Evolutionary conservation across 225 moss, liverwort and hornwort species (phyloP).

Genomic region (Antitrichia curtipendula): DNA sequence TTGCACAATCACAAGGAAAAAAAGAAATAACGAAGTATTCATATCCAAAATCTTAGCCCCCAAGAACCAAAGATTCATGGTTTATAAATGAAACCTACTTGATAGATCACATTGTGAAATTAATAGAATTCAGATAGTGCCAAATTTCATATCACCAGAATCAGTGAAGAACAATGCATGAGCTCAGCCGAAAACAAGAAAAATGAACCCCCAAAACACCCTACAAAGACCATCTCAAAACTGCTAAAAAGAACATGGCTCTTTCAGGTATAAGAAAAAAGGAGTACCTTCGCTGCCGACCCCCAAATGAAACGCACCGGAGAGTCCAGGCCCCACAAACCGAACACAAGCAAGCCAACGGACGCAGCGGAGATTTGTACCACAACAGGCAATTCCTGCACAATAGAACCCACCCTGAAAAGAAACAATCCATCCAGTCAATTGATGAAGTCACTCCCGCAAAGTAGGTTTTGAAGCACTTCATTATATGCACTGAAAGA

Average conservation of each 20-base stretch:
- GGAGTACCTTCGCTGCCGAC: slow-evolving; percentile 38
- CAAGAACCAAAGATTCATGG: not conserved
- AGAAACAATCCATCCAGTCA: not conserved
- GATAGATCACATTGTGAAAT: not conserved
- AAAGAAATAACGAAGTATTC: not conserved
- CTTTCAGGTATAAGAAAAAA: not conserved
- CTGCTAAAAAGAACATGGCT: too few species aligned
- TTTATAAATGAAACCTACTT: not conserved
- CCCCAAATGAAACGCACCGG: slow-evolving; percentile 38
- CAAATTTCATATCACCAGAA: not conserved
- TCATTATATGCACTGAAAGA: not conserved
- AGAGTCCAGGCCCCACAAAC: slow-evolving; percentile 51
- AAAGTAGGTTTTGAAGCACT: not conserved
- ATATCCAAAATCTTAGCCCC: not conserved
- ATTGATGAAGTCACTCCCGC: not conserved
- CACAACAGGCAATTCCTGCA: slow-evolving; percentile 35
- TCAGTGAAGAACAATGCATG: too few species aligned
- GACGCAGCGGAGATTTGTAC: slow-evolving; percentile 43
- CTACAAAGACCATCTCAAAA: not conserved
- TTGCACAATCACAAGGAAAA: not conserved
- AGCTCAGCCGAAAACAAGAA: not conserved
- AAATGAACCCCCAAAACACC: not conserved
- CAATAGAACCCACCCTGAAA: slow-evolving; percentile 5
- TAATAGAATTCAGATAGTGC: not conserved
- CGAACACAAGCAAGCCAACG: slow-evolving; percentile 44